Base-by-base conservation (phyloP, 2,329 filamentous ascomycete species). In the Plenodomus biglobosus region DNA sequence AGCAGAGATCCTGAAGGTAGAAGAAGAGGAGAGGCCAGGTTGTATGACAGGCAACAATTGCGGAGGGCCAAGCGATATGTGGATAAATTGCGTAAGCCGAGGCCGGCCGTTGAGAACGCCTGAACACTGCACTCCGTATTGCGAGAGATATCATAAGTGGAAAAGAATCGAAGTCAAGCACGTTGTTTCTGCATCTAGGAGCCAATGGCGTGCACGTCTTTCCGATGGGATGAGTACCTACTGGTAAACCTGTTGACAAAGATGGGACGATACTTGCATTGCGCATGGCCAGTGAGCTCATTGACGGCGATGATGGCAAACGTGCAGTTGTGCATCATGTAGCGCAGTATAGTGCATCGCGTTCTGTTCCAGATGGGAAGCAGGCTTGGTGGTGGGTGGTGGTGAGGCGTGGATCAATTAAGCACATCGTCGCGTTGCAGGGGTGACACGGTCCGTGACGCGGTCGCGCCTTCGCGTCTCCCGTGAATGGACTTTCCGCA, bases 381-480 rank as follows among this genome's bases (percentile, higher is more conserved):
- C 27, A 32, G 27, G 15, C 27, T 32, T 32, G 27, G 11, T 32
- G 27, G 27, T 32, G 27, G 27, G 11, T 32, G 27, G 7, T n/a
- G n/a, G 35, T 13, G 36, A 24, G n/a, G n/a, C n/a, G 35, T 37
- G 27, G 11, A 32, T 51, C 51, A 52, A 62, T 59, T 57, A 55
- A 54, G 46, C 52, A 49, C 55, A 52, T 53, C 27, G 27, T 32
- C 27, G 27, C 27, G 27, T 32, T 15, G 47, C 63, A 57, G 50
- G 63, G 61, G 39, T 61, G 48, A 44, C 58, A 59, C 52, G 49
- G 52, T 30, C 55, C 59, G 40, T 50, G 59, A 65, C 60, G 64
- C 62, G 64, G 49, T 57, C 64, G 65, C 64, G 64, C 59, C 57
- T 64, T 43, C 44, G 54, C 58, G 58, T 56, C 61, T 62, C 58